Evolutionary conservation across 2,329 filamentous ascomycete species (phyloP), one percentile per base, ranked within the genome.

Genomic region (Fusarium lateritium): DNA sequence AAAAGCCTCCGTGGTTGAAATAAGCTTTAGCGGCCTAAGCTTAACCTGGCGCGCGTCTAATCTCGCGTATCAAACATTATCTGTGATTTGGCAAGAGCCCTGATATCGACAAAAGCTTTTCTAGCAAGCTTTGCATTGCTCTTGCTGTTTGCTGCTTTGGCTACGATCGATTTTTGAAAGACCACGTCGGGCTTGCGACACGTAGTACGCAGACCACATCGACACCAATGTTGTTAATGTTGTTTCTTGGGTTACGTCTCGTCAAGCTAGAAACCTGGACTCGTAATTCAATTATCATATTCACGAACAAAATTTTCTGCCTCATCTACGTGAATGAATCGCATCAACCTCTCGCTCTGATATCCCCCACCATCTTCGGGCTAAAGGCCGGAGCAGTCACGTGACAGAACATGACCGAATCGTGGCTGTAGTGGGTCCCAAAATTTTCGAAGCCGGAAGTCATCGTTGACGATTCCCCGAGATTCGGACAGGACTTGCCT

Each of bases 361-460:
- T 36, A 22, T 38, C 39, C 64, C 38, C 15, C 39, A 15, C 28
- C 17, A 24, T 36, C 43, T 33, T 63, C 43, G 38, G 50, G 59
- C 43, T 42, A 54, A 58, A 64, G 51, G 44, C 50, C 55, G 39
- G 11, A 40, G 47, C 40, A 39, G 45, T 36, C 66, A 69, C 66
- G 66, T 70, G 66, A 67, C 61, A 58, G 59, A 64, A 63, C 11
- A 21, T 63, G 31, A 56, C 46, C 43, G 59, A 70, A 67, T 50
- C 34, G 55, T 70, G 57, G 53, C 39, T 47, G 49, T 62, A 51
- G 72, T 71, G 70, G 71, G 65, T 66, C 71, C 75, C 73, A 75
- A 77, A 76, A 66, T 72, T 76, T 76, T 77, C 65, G 67, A 67
- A 71, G 67, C 67, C 55, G 45, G 61, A 63, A 67, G 62, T 56